Percentiles rank a stretch among this genome's conserved stretches.
These are phyloP conservation scores for Scheffersomyces quercinus DNA, from an alignment of 1,139 yeast species.

Conservation along the genomic window DNA sequence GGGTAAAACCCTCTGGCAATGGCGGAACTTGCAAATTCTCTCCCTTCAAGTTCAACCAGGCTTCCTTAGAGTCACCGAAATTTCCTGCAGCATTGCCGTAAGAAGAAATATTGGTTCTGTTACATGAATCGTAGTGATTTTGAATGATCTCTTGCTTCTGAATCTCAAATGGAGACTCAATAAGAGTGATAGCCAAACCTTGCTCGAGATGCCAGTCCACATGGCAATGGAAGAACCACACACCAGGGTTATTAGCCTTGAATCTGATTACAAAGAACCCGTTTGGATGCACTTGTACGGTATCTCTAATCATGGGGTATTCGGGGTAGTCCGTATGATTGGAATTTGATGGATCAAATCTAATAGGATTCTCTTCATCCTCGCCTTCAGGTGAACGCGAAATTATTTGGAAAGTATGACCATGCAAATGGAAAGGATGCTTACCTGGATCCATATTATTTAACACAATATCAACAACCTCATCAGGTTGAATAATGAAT, in stretches of 20 bases:
- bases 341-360: slow-evolving; percentile 48
- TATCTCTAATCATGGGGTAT: slow-evolving; percentile 65
- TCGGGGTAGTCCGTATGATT: slow-evolving; percentile 60
- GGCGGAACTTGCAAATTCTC: slow-evolving; percentile 56
- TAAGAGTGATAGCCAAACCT: slow-evolving; percentile 71
- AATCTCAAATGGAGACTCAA: slow-evolving; percentile 70
- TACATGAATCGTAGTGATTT: slow-evolving; percentile 63
- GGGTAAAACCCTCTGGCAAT: slow-evolving; percentile 68
- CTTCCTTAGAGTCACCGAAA: slow-evolving; percentile 20
- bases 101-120: slow-evolving; percentile 45
- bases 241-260: slow-evolving; percentile 83
- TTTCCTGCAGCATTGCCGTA: slow-evolving; percentile 77
- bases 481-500: slow-evolving; percentile 59
- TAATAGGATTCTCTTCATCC: slow-evolving; percentile 54
- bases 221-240: slow-evolving; percentile 94
- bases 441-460: slow-evolving; percentile 80
- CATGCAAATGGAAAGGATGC: slow-evolving; percentile 94
- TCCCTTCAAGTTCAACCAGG: slow-evolving; percentile 57
- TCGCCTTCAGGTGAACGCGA: slow-evolving; percentile 55
- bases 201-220: slow-evolving; percentile 93
- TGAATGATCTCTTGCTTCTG: slow-evolving; percentile 33
- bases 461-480: slow-evolving; percentile 67
- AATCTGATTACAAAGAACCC: slow-evolving; percentile 69
- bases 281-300: slow-evolving; percentile 61
- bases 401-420: slow-evolving; percentile 77